Evolutionary conservation across 2,329 filamentous ascomycete genomes (phyloP).

Genomic region (Diaporthe ilicicola): DNA sequence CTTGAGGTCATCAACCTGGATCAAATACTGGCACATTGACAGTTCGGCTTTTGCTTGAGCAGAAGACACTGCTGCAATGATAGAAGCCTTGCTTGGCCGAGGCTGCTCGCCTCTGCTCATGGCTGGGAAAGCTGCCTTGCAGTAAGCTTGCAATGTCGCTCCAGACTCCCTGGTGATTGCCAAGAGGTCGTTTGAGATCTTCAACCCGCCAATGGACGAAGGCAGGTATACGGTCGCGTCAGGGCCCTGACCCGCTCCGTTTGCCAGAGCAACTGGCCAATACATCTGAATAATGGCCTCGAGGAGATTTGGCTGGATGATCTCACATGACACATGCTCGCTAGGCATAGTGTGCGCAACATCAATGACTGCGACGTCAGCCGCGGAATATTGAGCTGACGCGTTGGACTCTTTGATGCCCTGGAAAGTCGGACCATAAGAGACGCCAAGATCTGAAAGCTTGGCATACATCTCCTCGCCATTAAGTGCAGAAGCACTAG

Average conservation of each 20-base stretch:
- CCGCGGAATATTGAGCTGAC: not conserved
- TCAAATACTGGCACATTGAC: not conserved
- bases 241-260: slow-evolving; percentile 39
- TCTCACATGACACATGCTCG: slow-evolving; percentile 28
- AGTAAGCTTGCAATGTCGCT: slow-evolving; percentile 45
- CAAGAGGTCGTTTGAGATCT: slow-evolving; percentile 44
- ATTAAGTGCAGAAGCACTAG: not conserved
- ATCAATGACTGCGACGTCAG: slow-evolving; percentile 40
- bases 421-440: slow-evolving; percentile 62
- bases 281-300: slow-evolving; percentile 53
- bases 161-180: slow-evolving; percentile 40
- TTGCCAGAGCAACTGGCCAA: slow-evolving; percentile 46
- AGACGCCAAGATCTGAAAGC: slow-evolving; percentile 55
- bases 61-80: slow-evolving; percentile 43
- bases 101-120: slow-evolving; percentile 35
- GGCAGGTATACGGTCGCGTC: slow-evolving; percentile 52
- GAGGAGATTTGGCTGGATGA: slow-evolving; percentile 49
- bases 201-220: slow-evolving; percentile 50
- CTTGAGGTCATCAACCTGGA: not conserved
- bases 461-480: slow-evolving; percentile 51
- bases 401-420: slow-evolving; percentile 56
- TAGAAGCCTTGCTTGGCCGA: slow-evolving; percentile 46
- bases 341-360: slow-evolving; percentile 51
- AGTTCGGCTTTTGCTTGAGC: not conserved
- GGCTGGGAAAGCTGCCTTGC: slow-evolving; percentile 41